Evolutionary conservation across 192 early-diverging fungal species (phyloP).

Genomic region (Martensiomyces pterosporus): DNA sequence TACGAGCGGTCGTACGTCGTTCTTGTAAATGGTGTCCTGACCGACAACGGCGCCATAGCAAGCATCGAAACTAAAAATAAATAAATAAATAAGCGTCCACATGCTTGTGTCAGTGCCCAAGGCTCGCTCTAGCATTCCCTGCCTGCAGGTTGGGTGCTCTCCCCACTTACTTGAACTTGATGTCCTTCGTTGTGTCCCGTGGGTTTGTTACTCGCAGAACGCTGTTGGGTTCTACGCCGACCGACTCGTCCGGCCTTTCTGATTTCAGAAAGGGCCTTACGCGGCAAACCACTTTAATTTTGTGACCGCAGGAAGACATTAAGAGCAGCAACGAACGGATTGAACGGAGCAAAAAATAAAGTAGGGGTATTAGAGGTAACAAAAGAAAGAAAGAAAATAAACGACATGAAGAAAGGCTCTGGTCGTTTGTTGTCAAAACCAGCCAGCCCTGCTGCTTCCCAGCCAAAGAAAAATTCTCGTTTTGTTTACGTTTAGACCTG

Average conservation of each 20-base stretch:
- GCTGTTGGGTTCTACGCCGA: slow-evolving; percentile 33
- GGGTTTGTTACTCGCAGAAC: slow-evolving; percentile 54
- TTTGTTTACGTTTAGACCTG: slow-evolving; percentile 12
- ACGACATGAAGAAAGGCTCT: too few species aligned
- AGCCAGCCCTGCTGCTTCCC: too few species aligned
- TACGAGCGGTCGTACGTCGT: slow-evolving; percentile 55
- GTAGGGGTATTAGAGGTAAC: slow-evolving; percentile 1
- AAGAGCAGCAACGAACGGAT: slow-evolving; percentile 1
- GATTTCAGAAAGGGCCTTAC: slow-evolving; percentile 57
- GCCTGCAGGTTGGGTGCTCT: too few species aligned
- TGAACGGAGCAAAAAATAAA: background rate
- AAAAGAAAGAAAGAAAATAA: slow-evolving; percentile 8
- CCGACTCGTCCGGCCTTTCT: slow-evolving; percentile 51
- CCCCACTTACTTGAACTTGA: slow-evolving; percentile 34
- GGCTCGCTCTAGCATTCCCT: too few species aligned
- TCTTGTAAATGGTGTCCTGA: slow-evolving; percentile 51
- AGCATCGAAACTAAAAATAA: slow-evolving; percentile 45
- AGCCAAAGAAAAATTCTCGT: slow-evolving; percentile 3
- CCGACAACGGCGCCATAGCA: slow-evolving; percentile 46
- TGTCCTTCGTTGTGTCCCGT: slow-evolving; percentile 49
- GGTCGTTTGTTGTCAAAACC: too few species aligned
- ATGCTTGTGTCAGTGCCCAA: too few species aligned
- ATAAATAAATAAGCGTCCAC: background rate
- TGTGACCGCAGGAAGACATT: too few species aligned
- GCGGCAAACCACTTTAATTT: slow-evolving; percentile 58